Conservation (phyloP, 2,329 filamentous ascomycete species). For the Bisporella sp. region DNA sequence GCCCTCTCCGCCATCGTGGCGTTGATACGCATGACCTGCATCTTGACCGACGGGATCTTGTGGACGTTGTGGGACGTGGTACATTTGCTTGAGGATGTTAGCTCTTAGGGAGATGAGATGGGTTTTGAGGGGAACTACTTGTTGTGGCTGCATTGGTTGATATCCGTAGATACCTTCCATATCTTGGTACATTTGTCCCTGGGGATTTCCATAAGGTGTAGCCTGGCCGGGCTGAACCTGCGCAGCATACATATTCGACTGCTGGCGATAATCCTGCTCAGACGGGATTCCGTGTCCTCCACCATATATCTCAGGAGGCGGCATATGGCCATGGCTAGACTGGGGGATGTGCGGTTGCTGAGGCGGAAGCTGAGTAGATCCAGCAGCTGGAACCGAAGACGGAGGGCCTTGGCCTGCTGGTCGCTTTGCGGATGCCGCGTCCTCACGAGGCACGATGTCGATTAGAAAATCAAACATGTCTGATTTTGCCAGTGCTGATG, state of each 20-base stretch:
- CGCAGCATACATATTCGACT: constrained; percentile 73
- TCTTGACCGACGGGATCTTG: constrained; percentile 32
- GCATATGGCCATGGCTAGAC: constrained; percentile 52
- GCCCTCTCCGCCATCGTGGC: constrained; percentile 34
- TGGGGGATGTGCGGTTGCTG: constrained; percentile 40
- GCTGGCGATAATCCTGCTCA: constrained; percentile 73
- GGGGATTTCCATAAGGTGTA: constrained; percentile 65
- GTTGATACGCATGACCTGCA: constrained; percentile 28
- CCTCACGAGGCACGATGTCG: constrained; percentile 94
- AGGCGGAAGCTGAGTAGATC: constrained; percentile 42
- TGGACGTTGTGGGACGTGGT: constrained; percentile 31
- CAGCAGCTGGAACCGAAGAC: constrained; percentile 39
- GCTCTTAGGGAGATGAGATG: constrained; percentile 3
- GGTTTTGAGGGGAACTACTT: constrained; percentile 43
- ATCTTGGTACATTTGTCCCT: constrained; percentile 69
- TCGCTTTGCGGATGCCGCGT: constrained; percentile 81
- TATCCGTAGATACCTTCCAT: constrained; percentile 85
- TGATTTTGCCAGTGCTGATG: constrained; percentile 88
- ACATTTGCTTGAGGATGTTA: constrained; percentile 29
- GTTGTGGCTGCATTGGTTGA: constrained; percentile 72
- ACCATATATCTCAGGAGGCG: constrained; percentile 50
- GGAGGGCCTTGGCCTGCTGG: constrained; percentile 40
- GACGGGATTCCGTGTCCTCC: constrained; percentile 49
- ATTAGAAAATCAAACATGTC: constrained; percentile 99
- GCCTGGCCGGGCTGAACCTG: constrained; percentile 69